Base-by-base conservation (phyloP, 768 basidiomycete genomes). In the Russula lepida region DNA sequence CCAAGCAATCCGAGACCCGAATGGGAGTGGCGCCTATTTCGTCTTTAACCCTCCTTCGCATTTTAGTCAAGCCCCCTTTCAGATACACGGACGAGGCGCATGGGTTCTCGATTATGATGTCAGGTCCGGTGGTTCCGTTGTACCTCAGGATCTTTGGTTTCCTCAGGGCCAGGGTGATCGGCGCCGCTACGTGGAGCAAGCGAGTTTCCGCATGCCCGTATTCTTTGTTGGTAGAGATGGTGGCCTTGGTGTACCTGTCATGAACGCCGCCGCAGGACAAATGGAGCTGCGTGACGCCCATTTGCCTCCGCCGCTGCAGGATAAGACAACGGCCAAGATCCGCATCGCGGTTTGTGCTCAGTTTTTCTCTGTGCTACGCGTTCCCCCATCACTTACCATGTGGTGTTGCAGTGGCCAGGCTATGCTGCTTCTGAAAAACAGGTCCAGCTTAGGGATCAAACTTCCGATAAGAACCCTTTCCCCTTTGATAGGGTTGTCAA, bases 131-230 rank as follows among this genome's bases (percentile, higher is more conserved):
- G 64, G 64, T 11, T 25, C 51, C 4, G 52, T 65, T 11, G 64
- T 65, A 7, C 64, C 64, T 2, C 64, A 65, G 48, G 46, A 47
- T 19, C 30, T 65, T 21, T 65, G 64, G 64, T 23, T 12, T 17
- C 64, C 64, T 3, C 56, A 41, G 15, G 52, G 55, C 19, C 61
- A 55, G 15, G 60, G 59, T 15, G 64, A 65, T 21, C 54, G 61
- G 47, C 55, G 55, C 9, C 64, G 64, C 21, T 56, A 64, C 21
- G 64, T 65, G 11, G 50, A 56, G 23, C 55, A 63, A 17, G 64
- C 64, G 3, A 28, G 27, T 1, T 37, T 65, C 4, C 33, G 54
- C 19, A 50, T 58, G 8, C 64, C 64, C 21, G 32, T 65, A 0
- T 65, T 64, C 52, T 65, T 65, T 15, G 19, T 57, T 1, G 54